Percentiles rank a stretch among this genome's conserved stretches.
Evolutionary conservation across 1,284 basidiomycete species (phyloP).

Genomic region (Peniophora sp.): DNA sequence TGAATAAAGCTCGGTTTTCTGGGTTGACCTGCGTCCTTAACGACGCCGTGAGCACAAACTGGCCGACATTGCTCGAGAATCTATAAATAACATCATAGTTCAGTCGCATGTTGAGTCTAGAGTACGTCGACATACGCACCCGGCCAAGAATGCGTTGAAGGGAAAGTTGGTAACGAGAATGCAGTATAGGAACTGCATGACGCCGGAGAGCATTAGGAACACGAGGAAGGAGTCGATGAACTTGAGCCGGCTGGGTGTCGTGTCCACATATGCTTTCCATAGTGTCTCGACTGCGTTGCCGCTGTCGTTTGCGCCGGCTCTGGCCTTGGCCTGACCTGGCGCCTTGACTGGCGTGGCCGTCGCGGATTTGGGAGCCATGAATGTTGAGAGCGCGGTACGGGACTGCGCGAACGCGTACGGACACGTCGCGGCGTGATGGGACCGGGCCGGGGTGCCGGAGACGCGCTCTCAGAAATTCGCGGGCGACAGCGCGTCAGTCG

Average conservation of each 20-base stretch:
- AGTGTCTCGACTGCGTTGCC: slow-evolving; percentile 43
- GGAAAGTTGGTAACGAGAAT: slow-evolving; percentile 89
- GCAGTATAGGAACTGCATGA: slow-evolving; percentile 90
- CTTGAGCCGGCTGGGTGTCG: slow-evolving; percentile 82
- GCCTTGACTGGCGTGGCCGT: neutral
- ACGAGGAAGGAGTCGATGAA: slow-evolving; percentile 90
- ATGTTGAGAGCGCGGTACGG: neutral
- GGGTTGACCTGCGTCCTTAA: slow-evolving; percentile 91
- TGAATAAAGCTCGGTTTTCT: slow-evolving; percentile 73
- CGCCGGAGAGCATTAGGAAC: slow-evolving; percentile 88
- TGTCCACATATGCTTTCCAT: slow-evolving; percentile 70
- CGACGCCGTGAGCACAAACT: slow-evolving; percentile 93
- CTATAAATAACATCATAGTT: slow-evolving; percentile 33
- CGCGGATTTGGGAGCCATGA: neutral
- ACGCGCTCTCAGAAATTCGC: slow-evolving; percentile 5
- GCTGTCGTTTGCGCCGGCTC: slow-evolving; percentile 9
- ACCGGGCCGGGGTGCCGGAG: slow-evolving; percentile 2
- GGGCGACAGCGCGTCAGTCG: neutral
- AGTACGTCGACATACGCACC: slow-evolving; percentile 46
- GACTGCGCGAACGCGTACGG: neutral
- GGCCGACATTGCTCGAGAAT: slow-evolving; percentile 89
- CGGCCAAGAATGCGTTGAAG: slow-evolving; percentile 94
- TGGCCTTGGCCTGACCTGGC: neutral
- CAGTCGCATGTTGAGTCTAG: neutral
- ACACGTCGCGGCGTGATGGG: neutral